Base-by-base conservation (phyloP, 371 early-diverging fungal genomes). In the Mucor indicus region DNA sequence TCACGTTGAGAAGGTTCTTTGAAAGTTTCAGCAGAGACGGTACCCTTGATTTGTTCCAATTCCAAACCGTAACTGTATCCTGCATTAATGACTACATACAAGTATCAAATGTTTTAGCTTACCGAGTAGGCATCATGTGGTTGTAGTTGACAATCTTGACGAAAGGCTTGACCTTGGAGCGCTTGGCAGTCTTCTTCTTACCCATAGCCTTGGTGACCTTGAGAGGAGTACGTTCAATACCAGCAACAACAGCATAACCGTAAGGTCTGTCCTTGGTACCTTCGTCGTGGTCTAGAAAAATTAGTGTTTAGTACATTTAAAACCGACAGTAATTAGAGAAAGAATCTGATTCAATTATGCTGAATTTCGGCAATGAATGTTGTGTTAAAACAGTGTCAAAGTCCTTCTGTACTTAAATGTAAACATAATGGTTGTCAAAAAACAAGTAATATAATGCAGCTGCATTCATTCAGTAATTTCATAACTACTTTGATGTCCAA, bases 101-200 rank as follows among this genome's bases (percentile, higher is more conserved):
- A n/a, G n/a, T n/a, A 30, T 30, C 10, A 41, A 25, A 41, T n/a
- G n/a, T n/a, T n/a, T n/a, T 9, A 15, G 16, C 63, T 48, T 81
- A 87, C 83, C 94, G 89, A 58, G 97, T 98, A 71, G 98, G 98
- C 94, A 98, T 96, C 63, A 98, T 72, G 86, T 98, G 97, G 81
- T 91, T 90, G 88, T 92, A 95, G 49, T 58, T 58, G 33, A 58
- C 25, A 50, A 83, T 83, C 88, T 96, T 95, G 77, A 96, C 75
- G 85, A 96, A 96, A 64, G 96, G 87, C 95, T 96, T 96, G 72
- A 98, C 90, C 75, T 80, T 83, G 68, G 91, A 90, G 57, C 98
- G 89, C 80, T 90, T 92, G 64, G 93, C 92, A 47, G 94, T 85
- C 77, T 84, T 84, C 88, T 92, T 93, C 77, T 84, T 82, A 66